Base-by-base conservation (phyloP, 495 filamentous ascomycete species). In the Xylaria acuta region DNA sequence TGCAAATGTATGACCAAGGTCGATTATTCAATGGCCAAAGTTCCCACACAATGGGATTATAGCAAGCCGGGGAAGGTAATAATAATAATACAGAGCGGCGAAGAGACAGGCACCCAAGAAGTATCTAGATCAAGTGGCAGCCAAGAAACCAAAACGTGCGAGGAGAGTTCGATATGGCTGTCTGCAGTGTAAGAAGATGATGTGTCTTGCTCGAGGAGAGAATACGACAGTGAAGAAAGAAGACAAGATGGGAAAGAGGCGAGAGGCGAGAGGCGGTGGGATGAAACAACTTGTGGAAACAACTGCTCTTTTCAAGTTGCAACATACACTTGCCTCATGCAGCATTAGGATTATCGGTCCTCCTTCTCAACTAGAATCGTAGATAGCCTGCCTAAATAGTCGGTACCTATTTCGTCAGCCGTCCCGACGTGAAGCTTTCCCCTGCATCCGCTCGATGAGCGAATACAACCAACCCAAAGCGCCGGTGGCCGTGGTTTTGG, bases 211-310 rank as follows among this genome's bases (percentile, higher is more conserved):
- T 38, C 7, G 58, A 22, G 20, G 58, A 60, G 32, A 22, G 34
- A 22, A n/a, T 22, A 38, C 8, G 3, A 60, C 11, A 40, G 32
- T 7, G 1, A 38, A 40, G 16, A 36, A 25, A 7, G 7, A n/a
- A n/a, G 12, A 36, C 54, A 59, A 36, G 30, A 59, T 59, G 54
- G 54, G 54, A 32, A 56, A 56, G 53, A 56, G 53, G 53, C 30
- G 53, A 56, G 53, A 56, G n/a, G n/a, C n/a, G n/a, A n/a, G n/a
- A n/a, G 11, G 25, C 53, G 22, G 25, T 30, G 20, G 27, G 11
- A 65, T 14, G 43, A 67, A 67, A 67, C 64, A 67, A 53, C 38
- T n/a, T 40, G 18, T 32, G 32, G 64, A 67, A 67, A 67, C 64
- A 38, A 47, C 43, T 25, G 38, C 32, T 38, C 22, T 56, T 45